Percentiles rank a stretch among this genome's conserved stretches.
Evolutionary conservation across 345 rosid genomes (phyloP).

Genomic region (Dipteronia dyeriana): DNA sequence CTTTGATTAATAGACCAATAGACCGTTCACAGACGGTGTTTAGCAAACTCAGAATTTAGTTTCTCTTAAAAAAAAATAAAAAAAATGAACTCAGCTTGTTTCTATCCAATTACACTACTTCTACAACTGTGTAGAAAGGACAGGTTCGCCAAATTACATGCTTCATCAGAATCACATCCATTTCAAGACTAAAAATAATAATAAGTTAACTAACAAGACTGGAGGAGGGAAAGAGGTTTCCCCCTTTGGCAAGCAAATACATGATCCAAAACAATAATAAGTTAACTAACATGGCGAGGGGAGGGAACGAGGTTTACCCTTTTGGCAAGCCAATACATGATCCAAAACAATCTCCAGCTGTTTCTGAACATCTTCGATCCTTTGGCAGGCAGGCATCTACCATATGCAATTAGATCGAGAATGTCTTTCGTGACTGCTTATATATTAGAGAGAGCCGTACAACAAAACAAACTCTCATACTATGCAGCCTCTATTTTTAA

Average conservation of each 20-base stretch:
- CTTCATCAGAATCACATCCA: too few relatives aligned
- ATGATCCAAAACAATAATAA: constrained; percentile 22
- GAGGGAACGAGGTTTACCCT: constrained; percentile 43
- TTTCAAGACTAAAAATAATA: not conserved
- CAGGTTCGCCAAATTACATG: too few relatives aligned
- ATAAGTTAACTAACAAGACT: constrained; percentile 24
- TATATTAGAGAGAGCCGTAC: not conserved
- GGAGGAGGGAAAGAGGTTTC: constrained; percentile 45
- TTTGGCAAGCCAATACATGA: constrained; percentile 36
- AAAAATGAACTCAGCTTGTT: too few relatives aligned
- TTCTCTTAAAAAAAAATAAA: too few relatives aligned
- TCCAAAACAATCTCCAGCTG: constrained; percentile 37
- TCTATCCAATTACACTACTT: too few relatives aligned
- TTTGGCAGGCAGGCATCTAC: constrained; percentile 55
- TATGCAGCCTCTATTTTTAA: not conserved
- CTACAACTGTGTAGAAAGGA: too few relatives aligned
- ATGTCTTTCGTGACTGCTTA: not conserved
- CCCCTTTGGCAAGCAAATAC: constrained; percentile 40
- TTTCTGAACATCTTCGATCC: constrained; percentile 61
- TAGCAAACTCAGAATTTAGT: too few relatives aligned
- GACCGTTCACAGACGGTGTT: too few relatives aligned
- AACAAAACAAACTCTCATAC: not conserved
- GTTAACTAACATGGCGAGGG: constrained; percentile 32
- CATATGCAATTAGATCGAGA: constrained; percentile 39
- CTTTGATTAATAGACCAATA: too few relatives aligned